Conservation (phyloP, 305 asterid species). For the Plantago coronopus region DNA sequence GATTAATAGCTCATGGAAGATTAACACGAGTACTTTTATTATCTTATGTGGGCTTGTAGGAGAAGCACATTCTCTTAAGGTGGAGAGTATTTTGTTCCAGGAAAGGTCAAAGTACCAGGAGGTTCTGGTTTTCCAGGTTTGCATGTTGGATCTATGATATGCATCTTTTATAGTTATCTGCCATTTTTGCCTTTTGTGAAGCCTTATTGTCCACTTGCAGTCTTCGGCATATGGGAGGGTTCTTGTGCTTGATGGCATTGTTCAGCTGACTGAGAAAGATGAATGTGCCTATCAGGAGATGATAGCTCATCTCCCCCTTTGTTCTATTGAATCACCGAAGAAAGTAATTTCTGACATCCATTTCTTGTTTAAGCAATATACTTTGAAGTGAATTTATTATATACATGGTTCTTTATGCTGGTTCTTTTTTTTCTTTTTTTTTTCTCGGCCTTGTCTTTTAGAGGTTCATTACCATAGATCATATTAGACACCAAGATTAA, state of each 20-base stretch:
- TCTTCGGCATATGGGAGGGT: slow-evolving; percentile 81
- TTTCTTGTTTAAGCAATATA: slow-evolving; percentile 3
- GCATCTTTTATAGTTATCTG: neutral
- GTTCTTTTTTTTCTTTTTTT: neutral
- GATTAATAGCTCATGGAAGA: no score
- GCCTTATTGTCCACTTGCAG: slow-evolving; percentile 33
- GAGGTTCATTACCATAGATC: neutral
- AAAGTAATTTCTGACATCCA: slow-evolving; percentile 47
- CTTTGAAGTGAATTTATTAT: no score
- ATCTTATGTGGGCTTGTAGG: slow-evolving; percentile 40
- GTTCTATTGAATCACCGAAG: slow-evolving; percentile 78
- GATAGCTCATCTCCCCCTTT: slow-evolving; percentile 94
- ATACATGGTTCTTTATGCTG: neutral
- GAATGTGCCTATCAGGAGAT: slow-evolving; percentile 98
- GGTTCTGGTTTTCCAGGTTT: slow-evolving; percentile 89
- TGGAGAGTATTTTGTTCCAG: slow-evolving; percentile 65
- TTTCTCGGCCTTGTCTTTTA: neutral
- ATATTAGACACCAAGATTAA: no score
- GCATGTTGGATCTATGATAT: slow-evolving; percentile 20
- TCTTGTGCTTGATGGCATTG: slow-evolving; percentile 91
- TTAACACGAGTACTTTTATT: no score
- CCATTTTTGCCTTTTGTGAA: neutral
- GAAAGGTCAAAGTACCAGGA: slow-evolving; percentile 85
- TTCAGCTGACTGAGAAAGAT: slow-evolving; percentile 97
- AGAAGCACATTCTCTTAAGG: slow-evolving; percentile 86